These are phyloP conservation scores for Torulaspora franciscae DNA, from an alignment of 805 yeast genomes.

Conservation along the genomic window DNA sequence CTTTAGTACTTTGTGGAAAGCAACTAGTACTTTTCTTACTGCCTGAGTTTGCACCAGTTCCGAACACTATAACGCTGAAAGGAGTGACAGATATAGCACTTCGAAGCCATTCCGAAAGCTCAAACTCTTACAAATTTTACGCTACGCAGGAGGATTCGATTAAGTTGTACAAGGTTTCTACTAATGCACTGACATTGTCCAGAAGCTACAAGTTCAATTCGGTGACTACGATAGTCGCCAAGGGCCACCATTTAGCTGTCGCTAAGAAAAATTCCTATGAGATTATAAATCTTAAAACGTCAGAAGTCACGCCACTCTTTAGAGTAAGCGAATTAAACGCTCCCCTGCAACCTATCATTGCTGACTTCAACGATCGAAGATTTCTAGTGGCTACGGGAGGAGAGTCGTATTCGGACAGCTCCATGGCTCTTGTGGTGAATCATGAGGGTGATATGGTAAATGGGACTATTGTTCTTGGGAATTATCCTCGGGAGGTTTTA, in stretches of 20 bases:
- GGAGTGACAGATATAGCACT: constrained; percentile 22
- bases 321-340: constrained; percentile 27
- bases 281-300: constrained; percentile 19
- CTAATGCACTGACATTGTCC: constrained; percentile 7
- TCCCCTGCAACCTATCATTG: constrained; percentile 25
- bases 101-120: constrained; percentile 15
- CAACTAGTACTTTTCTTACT: constrained; percentile 25
- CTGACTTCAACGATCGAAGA: constrained; percentile 16
- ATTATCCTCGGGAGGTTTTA: constrained; percentile 24
- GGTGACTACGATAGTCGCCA: constrained; percentile 16
- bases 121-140: constrained; percentile 18
- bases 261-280: constrained; percentile 27
- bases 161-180: constrained; percentile 14
- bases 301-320: constrained; percentile 24
- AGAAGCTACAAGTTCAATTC: constrained; percentile 15
- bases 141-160: constrained; percentile 15
- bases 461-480: constrained; percentile 29
- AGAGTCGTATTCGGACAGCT: constrained; percentile 19
- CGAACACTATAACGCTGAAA: constrained; percentile 19
- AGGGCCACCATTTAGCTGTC: constrained; percentile 20
- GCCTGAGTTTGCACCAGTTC: constrained; percentile 36
- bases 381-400: constrained; percentile 34
- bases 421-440: constrained; percentile 33
- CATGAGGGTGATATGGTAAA: constrained; percentile 32
- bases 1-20: constrained; percentile 24